A percentile compares a stretch with the other conserved stretches of the same genome.
Evolutionary conservation across 2,329 filamentous ascomycete genomes (phyloP).

Genomic region (Trichoderma breve): DNA sequence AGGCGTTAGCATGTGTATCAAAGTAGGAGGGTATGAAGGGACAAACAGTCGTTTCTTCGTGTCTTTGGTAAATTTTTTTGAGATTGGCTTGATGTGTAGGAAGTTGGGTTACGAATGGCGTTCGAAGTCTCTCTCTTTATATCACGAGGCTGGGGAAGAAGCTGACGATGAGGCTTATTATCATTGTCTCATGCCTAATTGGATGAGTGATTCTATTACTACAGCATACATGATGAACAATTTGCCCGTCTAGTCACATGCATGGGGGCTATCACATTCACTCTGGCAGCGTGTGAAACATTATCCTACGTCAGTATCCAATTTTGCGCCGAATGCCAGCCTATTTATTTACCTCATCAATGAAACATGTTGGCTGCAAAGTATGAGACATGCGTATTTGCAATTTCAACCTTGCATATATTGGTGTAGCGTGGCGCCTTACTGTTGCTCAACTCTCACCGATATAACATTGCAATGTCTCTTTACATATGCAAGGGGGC

Average conservation of each 20-base stretch:
- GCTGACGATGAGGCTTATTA: background rate
- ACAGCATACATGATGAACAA: background rate
- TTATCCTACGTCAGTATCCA: background rate
- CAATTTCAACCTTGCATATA: background rate
- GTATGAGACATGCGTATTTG: background rate
- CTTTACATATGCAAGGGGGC: background rate
- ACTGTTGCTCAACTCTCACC: background rate
- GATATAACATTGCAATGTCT: background rate
- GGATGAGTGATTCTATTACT: background rate
- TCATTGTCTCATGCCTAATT: background rate
- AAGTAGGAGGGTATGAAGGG: no score
- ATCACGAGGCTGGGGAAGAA: background rate
- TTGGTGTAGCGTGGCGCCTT: background rate
- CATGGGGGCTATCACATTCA: background rate
- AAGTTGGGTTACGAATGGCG: background rate
- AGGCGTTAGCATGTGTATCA: background rate
- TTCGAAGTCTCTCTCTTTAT: background rate
- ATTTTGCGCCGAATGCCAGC: background rate
- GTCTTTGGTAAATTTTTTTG: background rate
- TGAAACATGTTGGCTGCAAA: background rate
- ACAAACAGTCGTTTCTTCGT: background rate
- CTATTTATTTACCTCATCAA: background rate
- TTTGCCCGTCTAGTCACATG: background rate
- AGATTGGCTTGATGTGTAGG: background rate
- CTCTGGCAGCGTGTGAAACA: background rate